Evolutionary conservation across 129 eudicot genomes (phyloP), one percentile per base, ranked within the genome.

Genomic region (Flaveria ramosissima): DNA sequence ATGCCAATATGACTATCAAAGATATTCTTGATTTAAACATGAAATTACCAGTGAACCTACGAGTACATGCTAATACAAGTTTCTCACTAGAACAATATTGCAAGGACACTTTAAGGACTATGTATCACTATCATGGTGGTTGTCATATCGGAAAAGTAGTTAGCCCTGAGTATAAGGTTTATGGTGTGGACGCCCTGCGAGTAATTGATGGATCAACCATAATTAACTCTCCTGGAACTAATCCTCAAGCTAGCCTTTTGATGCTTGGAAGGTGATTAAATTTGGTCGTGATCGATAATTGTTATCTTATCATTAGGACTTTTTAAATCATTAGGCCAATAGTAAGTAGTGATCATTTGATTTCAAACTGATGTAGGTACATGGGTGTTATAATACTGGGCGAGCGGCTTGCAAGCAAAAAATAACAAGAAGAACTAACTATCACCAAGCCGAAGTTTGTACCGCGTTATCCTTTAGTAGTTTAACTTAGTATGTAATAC

Each of bases 91-190:
- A 90, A 32, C 93, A 84, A 71, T 91, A 71, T 23, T 91, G 97
- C 50, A 84, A 70, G 75, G 94, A 88, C 47, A 88, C 89, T 7
- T 94, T 91, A 56, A 78, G 75, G 92, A 88, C 88, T 15, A 85
- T 91, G 6, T 91, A 89, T 89, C 97, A 91, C 50, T 91, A 86
- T 64, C 97, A 91, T 56, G 97, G 97, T 12, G 97, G 97, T 5
- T 88, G 94, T 59, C 88, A 78, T 5, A 88, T 91, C 27, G 94
- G 89, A 16, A 74, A 68, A 45, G 97, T 91, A 36, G 90, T 91
- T 11, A 94, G 86, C 46, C 13, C 17, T 7, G 90, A 88, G 19
- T 91, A 91, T 66, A 86, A 69, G 85, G 94, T 88, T 53, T 30
- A 84, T 15, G 97, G 97, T 9, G 86, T 84, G 8, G 85, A 83